Evolutionary conservation across 768 basidiomycete species (phyloP).

Genomic region (Leucosporidium yakuticum): DNA sequence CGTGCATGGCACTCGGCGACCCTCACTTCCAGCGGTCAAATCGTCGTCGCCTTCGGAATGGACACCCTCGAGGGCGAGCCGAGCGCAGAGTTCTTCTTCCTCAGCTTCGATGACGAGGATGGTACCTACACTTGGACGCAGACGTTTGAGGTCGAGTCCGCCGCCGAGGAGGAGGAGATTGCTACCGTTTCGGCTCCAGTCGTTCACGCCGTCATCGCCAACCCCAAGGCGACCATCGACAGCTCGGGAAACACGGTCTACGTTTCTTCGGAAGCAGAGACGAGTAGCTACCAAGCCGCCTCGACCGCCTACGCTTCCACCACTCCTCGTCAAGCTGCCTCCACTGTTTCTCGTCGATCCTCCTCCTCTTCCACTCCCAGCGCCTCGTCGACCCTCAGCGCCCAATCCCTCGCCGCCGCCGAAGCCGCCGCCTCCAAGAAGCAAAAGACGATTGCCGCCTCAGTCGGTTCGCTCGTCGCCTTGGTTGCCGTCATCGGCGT

Average conservation of each 20-base stretch:
- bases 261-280: not conserved
- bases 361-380: not conserved
- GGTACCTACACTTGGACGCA: constrained; percentile 21
- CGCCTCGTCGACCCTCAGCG: not conserved
- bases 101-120: constrained; percentile 19
- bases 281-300: not conserved
- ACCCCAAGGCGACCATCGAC: constrained; percentile 16
- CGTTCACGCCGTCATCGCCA: constrained; percentile 10
- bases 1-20: constrained; percentile 33
- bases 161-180: not conserved
- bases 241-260: not conserved
- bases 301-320: not conserved
- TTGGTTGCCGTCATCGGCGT: constrained; percentile 25
- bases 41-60: constrained; percentile 35
- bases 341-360: too few relatives aligned
- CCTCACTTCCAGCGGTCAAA: not conserved
- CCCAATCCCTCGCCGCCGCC: constrained; percentile 1
- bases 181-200: not conserved
- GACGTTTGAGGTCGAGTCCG: constrained; percentile 12
- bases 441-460: constrained; percentile 22
- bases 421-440: not conserved
- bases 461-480: not conserved
- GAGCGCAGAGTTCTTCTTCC: constrained; percentile 27
- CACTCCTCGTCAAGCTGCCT: not conserved
- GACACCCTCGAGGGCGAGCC: constrained; percentile 10